A percentile compares a stretch with the other conserved stretches of the same genome.
Conservation (phyloP, 805 yeast species). For the Zygosaccharomyces gambellarensis region DNA sequence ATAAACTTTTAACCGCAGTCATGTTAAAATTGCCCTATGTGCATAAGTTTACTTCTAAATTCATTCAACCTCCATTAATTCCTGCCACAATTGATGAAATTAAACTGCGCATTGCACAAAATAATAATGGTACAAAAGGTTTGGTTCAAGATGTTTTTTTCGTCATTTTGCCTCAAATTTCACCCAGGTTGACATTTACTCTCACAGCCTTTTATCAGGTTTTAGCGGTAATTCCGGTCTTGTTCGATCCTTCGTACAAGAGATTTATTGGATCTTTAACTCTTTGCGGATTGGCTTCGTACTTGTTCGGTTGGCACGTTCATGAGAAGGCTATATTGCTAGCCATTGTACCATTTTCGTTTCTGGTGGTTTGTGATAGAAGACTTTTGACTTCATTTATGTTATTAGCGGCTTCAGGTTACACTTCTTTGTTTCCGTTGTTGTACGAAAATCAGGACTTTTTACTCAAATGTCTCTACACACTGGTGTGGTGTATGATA, state of each 20-base stretch:
- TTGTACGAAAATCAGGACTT: conserved; percentile 76
- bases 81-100: conserved; percentile 32
- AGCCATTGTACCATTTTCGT: conserved; percentile 81
- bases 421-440: conserved; percentile 83
- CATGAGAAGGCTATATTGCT: conserved; percentile 96
- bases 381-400: conserved; percentile 68
- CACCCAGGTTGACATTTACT: conserved; percentile 71
- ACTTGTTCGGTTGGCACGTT: conserved; percentile 97
- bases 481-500: conserved; percentile 80
- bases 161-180: conserved; percentile 70
- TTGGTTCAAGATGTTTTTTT: conserved; percentile 88
- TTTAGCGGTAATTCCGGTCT: conserved; percentile 66
- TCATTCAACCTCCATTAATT: conserved; percentile 33
- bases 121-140: conserved; percentile 66
- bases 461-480: conserved; percentile 67
- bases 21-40: conserved; percentile 40
- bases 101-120: conserved; percentile 28
- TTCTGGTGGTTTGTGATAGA: conserved; percentile 66
- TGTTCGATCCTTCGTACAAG: conserved; percentile 66
- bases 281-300: conserved; percentile 85
- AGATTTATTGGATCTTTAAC: conserved; percentile 82
- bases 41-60: conserved; percentile 38
- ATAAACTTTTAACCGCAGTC: conserved; percentile 55
- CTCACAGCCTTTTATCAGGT: conserved; percentile 82
- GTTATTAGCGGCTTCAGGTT: conserved; percentile 71